phyloP scores from a whole-genome alignment of 495 filamentous ascomycete genomes.

The Aspergillus bridgeri region DNA sequence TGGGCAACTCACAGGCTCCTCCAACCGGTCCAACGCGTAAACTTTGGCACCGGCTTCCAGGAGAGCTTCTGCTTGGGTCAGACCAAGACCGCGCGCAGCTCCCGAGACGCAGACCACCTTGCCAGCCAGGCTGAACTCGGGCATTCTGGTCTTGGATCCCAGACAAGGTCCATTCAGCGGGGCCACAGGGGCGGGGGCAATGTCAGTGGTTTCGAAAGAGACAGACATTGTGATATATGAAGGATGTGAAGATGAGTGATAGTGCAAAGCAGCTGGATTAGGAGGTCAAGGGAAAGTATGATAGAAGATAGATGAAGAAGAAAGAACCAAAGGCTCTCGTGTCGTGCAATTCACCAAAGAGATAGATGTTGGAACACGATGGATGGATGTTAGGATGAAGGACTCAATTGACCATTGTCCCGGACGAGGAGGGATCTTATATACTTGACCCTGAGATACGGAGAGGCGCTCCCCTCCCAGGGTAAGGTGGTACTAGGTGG shows the following conservation, averaged over 20 bases:
- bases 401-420: slow-evolving; percentile 6
- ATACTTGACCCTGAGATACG: slow-evolving; percentile 1
- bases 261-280: no score
- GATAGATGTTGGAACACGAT: neutral
- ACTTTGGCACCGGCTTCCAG: slow-evolving; percentile 73
- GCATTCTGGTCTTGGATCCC: slow-evolving; percentile 49
- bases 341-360: neutral
- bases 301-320: neutral
- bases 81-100: slow-evolving; percentile 72
- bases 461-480: neutral
- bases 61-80: slow-evolving; percentile 76
- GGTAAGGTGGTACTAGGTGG: neutral
- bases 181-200: slow-evolving; percentile 22
- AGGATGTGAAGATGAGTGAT: neutral
- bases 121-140: slow-evolving; percentile 75
- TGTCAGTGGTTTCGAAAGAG: slow-evolving; percentile 36
- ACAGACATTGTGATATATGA: slow-evolving; percentile 33
- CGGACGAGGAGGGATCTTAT: slow-evolving; percentile 10
- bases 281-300: neutral
- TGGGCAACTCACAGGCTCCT: slow-evolving; percentile 34
- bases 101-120: slow-evolving; percentile 79
- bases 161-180: slow-evolving; percentile 21
- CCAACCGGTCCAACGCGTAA: slow-evolving; percentile 44
- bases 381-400: neutral
- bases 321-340: neutral